Evolutionary conservation across 169 alveolate genomes (phyloP).

Genomic region (Plasmodium vivax): DNA sequence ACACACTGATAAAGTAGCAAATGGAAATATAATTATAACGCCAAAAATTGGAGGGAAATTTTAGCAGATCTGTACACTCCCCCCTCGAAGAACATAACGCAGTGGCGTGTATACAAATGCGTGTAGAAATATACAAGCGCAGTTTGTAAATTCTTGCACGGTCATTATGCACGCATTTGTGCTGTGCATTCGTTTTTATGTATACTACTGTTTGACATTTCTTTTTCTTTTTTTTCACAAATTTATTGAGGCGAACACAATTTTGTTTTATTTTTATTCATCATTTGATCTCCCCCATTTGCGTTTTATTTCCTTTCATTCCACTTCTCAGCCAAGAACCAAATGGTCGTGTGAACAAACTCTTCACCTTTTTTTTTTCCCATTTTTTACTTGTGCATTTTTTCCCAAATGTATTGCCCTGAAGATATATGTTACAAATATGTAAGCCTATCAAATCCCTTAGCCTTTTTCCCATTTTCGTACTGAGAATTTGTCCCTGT

Average conservation of each 20-base stretch:
- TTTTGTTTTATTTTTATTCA: neutral
- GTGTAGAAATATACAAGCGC: neutral
- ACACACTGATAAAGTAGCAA: neutral
- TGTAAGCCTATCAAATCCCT: neutral
- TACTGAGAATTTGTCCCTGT: neutral
- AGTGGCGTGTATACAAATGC: neutral
- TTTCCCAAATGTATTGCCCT: neutral
- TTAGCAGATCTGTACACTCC: neutral
- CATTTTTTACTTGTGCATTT: neutral
- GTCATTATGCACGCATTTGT: neutral
- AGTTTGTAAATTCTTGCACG: neutral
- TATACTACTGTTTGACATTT: neutral
- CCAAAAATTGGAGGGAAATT: neutral
- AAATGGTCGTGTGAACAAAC: neutral
- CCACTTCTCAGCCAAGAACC: neutral
- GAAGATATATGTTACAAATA: neutral
- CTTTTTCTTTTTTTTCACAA: neutral
- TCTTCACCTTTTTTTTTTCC: neutral
- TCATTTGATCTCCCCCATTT: neutral
- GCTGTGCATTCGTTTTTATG: neutral
- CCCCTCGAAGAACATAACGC: neutral
- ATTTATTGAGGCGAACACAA: neutral
- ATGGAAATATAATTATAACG: neutral
- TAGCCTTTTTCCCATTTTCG: neutral
- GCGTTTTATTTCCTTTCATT: neutral